phyloP scores from a whole-genome alignment of 768 basidiomycete species.

The Lactarius psammicola region DNA sequence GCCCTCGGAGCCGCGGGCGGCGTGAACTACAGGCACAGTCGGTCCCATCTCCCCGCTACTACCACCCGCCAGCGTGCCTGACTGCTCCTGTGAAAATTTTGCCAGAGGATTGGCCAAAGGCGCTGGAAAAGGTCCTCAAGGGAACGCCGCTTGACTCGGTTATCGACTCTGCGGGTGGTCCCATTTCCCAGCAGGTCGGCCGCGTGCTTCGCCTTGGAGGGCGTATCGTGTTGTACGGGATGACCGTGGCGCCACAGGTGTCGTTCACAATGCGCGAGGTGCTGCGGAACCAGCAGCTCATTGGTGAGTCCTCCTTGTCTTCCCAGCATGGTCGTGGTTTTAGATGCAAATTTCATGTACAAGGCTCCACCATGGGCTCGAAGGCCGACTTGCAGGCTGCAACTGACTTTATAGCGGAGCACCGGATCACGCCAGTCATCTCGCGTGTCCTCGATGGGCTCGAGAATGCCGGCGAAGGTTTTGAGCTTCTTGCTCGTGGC shows the following conservation, averaged over 20 bases:
- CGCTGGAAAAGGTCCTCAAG: conserved; percentile 36
- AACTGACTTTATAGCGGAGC: conserved; percentile 63
- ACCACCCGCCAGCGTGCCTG: neutral
- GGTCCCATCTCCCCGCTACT: conserved; percentile 26
- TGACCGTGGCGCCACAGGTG: conserved; percentile 56
- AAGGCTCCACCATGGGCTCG: conserved; percentile 86
- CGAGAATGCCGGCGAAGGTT: conserved; percentile 63
- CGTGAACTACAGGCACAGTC: conserved; percentile 66
- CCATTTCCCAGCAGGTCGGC: conserved; percentile 38
- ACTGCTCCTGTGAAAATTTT: neutral
- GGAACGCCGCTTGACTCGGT: conserved; percentile 38
- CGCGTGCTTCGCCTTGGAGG: conserved; percentile 41
- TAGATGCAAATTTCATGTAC: neutral
- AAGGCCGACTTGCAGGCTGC: conserved; percentile 69
- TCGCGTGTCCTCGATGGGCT: conserved; percentile 70
- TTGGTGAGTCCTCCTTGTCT: conserved; percentile 48
- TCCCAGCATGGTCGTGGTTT: neutral
- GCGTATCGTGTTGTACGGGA: conserved; percentile 41
- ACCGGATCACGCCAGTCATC: conserved; percentile 67
- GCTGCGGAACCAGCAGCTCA: conserved; percentile 66
- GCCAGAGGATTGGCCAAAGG: conserved; percentile 38
- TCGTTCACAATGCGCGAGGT: conserved; percentile 78
- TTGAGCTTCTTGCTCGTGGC: conserved; percentile 60
- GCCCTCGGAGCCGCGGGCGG: conserved; percentile 75
- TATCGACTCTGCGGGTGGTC: conserved; percentile 49